Base-by-base conservation (phyloP, 768 basidiomycete genomes). In the Coprinopsis cinerea region DNA sequence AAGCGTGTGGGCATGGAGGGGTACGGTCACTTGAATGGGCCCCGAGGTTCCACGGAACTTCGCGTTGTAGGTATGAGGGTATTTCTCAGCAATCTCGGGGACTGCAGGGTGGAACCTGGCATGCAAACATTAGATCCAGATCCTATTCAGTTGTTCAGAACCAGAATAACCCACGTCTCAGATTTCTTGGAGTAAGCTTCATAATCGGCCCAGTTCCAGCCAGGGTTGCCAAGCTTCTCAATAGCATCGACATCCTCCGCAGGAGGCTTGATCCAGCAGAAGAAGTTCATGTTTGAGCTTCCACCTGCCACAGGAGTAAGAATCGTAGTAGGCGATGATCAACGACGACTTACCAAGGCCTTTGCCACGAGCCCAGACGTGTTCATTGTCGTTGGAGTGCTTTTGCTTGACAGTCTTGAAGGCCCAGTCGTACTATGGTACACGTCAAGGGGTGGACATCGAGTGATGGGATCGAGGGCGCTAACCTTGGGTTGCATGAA, bases 171-270 rank as follows among this genome's bases (percentile, higher is more conserved):
- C 22, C 24, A 76, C 74, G 56, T 71, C 55, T 71, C 70, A 6
- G 64, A 57, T 45, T 64, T 68, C 51, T 61, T 62, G 3, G 64
- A 66, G 51, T 73, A 72, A 41, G 69, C 67, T 6, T 61, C 47
- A 46, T 67, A 73, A 17, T 69, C 65, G 0, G 64, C 57, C 75
- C 74, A 80, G 54, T 77, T 78, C 78, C 78, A 81, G 4, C 77
- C 78, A 1, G 67, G 65, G 49, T 79, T 79, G 4, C 78, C 78
- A n/a, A 81, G 64, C 45, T 64, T 63, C 55, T 78, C 77, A 42
- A 73, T 63, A 4, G 63, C 65, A 45, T 67, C 61, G 20, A 65
- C 49, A 39, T 66, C 67, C 2, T 37, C 45, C 17, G 58, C 59
- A 24, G 64, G 65, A 13, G 67, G 66, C 41, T 65, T 61, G 23